These are phyloP conservation scores for Fusarium concolor DNA, from an alignment of 2,329 filamentous ascomycete species.

Conservation along the genomic window DNA sequence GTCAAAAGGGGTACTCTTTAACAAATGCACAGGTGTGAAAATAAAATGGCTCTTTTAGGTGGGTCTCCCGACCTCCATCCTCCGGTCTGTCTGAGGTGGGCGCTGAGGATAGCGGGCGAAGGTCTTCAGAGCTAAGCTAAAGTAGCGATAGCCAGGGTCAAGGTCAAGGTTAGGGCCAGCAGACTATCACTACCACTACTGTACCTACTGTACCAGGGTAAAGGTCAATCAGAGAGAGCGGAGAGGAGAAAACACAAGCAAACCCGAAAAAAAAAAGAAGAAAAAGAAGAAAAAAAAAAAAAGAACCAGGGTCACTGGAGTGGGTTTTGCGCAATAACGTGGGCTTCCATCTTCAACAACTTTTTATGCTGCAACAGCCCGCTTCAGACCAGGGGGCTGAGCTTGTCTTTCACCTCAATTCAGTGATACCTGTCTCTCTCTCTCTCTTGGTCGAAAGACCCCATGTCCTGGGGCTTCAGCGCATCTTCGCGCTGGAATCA, in stretches of 20 bases:
- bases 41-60: constrained; percentile 3
- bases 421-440: neutral
- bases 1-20: constrained; percentile 12
- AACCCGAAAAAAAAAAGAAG: neutral
- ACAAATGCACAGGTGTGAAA: constrained; percentile 10
- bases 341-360: neutral
- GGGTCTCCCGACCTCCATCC: constrained; percentile 33
- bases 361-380: neutral
- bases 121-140: constrained; percentile 19
- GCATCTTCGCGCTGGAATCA: constrained; percentile 21
- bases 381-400: neutral
- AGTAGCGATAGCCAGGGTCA: constrained; percentile 19
- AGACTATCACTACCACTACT: neutral
- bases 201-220: neutral
- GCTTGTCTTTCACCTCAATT: neutral
- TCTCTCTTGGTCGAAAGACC: neutral
- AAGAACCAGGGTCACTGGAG: neutral
- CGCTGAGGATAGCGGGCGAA: constrained; percentile 43
- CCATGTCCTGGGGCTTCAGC: constrained; percentile 22
- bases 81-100: constrained; percentile 30
- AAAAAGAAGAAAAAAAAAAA: neutral
- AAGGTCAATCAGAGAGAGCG: neutral
- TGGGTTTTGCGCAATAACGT: neutral
- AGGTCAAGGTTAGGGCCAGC: constrained; percentile 13
- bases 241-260: neutral